Conservation (phyloP, 805 yeast species). For the Ogataea philodendri region DNA sequence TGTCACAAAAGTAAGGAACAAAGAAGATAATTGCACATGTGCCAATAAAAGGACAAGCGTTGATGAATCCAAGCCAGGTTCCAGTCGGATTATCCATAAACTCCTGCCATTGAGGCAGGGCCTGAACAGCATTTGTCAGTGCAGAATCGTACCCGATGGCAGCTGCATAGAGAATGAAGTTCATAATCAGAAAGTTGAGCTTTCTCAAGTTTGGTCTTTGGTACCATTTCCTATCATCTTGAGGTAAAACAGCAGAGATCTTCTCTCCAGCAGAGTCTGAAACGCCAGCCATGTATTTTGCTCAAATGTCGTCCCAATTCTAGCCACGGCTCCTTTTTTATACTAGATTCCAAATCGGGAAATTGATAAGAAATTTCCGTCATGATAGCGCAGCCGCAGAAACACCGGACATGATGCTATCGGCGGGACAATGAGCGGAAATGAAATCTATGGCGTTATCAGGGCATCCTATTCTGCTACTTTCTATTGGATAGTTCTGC, state of each 20-base stretch:
- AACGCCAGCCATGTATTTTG: slow-evolving; percentile 6
- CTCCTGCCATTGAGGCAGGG: slow-evolving; percentile 17
- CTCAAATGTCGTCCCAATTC: too few species aligned
- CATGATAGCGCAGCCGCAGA: neutral
- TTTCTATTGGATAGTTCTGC: too few species aligned
- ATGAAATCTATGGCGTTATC: too few species aligned
- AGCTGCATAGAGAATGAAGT: slow-evolving; percentile 21
- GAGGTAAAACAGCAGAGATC: slow-evolving; percentile 16
- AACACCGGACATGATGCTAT: slow-evolving; percentile 1
- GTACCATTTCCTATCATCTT: slow-evolving; percentile 20
- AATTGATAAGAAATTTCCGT: too few species aligned
- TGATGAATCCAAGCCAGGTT: slow-evolving; percentile 22
- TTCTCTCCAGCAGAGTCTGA: slow-evolving; percentile 17
- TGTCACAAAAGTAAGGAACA: slow-evolving; percentile 18
- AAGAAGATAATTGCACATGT: slow-evolving; percentile 20
- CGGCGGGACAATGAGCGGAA: neutral
- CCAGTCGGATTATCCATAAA: slow-evolving; percentile 20
- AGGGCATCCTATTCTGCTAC: too few species aligned
- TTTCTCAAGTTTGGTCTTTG: slow-evolving; percentile 20
- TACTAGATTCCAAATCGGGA: too few species aligned
- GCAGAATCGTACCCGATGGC: slow-evolving; percentile 23
- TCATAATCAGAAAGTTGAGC: slow-evolving; percentile 12
- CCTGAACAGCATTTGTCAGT: slow-evolving; percentile 21
- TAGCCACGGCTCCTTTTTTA: too few species aligned
- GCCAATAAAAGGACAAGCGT: slow-evolving; percentile 20